Conservation (phyloP, 305 asterid species). For the Stenogyne calaminthoides region DNA sequence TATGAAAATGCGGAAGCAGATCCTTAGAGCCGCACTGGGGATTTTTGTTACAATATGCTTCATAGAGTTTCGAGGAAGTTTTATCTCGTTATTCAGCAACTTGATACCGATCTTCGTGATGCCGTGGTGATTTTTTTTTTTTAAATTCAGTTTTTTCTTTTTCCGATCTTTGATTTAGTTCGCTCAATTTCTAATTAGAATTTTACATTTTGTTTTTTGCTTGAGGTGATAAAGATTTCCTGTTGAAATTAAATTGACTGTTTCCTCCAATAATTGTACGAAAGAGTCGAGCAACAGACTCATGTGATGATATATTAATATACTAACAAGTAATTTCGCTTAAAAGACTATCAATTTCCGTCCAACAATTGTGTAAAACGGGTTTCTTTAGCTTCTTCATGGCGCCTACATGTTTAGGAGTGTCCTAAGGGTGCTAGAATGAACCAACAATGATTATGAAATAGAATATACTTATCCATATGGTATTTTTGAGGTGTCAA, state of each 20-base stretch:
- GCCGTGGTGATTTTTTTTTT: conserved; percentile 57
- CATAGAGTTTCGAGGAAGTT: conserved; percentile 93
- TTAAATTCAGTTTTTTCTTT: background rate
- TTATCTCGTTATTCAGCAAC: conserved; percentile 91
- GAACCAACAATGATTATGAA: background rate
- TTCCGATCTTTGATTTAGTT: conserved; percentile 1
- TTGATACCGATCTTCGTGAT: conserved; percentile 86
- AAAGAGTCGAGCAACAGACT: background rate
- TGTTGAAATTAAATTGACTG: conserved; percentile 4
- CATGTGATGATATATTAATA: background rate
- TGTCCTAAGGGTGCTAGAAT: background rate
- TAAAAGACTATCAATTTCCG: background rate
- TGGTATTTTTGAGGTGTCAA: conserved; percentile 2
- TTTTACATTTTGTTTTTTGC: background rate
- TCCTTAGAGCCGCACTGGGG: conserved; percentile 98
- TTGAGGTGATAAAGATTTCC: conserved; percentile 15
- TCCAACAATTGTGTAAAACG: background rate
- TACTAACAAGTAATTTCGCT: background rate
- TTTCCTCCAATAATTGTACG: background rate
- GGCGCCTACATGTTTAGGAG: background rate
- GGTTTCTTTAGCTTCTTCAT: background rate
- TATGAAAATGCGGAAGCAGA: conserved; percentile 76
- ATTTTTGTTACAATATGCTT: conserved; percentile 89
- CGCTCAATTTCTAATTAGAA: background rate
- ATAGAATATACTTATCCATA: background rate